Conservation (phyloP, 1,284 basidiomycete species). For the Serendipita sp. region DNA sequence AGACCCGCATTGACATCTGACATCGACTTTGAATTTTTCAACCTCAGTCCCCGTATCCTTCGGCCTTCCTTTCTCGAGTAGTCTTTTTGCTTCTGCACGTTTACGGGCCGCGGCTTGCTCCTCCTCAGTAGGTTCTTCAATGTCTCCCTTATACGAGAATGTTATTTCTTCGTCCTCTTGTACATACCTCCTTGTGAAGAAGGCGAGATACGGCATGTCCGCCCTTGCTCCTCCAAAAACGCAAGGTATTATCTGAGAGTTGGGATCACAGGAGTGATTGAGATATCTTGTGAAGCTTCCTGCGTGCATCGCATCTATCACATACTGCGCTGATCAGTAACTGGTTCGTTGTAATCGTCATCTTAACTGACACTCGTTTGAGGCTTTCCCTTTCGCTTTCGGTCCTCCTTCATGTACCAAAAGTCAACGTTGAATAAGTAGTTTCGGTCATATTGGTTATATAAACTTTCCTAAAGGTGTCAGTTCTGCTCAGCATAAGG, state of each 20-base stretch:
- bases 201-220: constrained; percentile 33
- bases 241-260: constrained; percentile 50
- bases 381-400: constrained; percentile 6
- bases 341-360: constrained; percentile 17
- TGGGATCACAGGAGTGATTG: constrained; percentile 84
- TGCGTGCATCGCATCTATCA: constrained; percentile 74
- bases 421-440: constrained; percentile 79
- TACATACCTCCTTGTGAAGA: constrained; percentile 59
- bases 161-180: constrained; percentile 59
- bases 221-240: constrained; percentile 27
- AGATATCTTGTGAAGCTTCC: constrained; percentile 54
- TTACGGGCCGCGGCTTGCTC: constrained; percentile 13
- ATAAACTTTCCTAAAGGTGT: constrained; percentile 34
- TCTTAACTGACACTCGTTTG: constrained; percentile 22
- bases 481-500: constrained; percentile 7
- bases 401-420: constrained; percentile 37
- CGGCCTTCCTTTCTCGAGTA: neutral
- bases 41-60: neutral
- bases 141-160: constrained; percentile 60
- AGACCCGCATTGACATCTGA: neutral
- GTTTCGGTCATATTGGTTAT: constrained; percentile 63
- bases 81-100: neutral
- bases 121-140: constrained; percentile 28
- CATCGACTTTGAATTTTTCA: neutral
- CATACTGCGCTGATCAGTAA: constrained; percentile 23